Base-by-base conservation (phyloP, 768 basidiomycete genomes). In the Naganishia friedmannii region DNA sequence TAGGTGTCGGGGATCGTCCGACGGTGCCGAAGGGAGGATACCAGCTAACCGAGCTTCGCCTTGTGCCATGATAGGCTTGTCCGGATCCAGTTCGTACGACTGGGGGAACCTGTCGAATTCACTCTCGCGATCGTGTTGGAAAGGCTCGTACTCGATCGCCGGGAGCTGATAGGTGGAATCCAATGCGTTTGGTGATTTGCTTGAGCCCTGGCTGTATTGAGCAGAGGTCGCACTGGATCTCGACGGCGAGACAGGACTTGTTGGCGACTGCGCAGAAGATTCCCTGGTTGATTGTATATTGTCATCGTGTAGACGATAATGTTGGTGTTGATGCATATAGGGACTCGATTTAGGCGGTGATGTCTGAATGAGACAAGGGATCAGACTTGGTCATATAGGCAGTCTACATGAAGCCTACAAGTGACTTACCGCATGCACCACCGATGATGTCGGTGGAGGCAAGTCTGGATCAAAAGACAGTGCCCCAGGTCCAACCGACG, bases 381-480 rank as follows among this genome's bases (percentile, higher is more conserved):
- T 34, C 13, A 34, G 57, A 21, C n/a, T 31, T 31, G 13, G 3
- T 51, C 3, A 7, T 69, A 65, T 77, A 65, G 9, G 74, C 67
- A 28, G 69, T 68, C 17, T n/a, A 26, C 65, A 73, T 28, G 65
- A 67, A n/a, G 74, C 66, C 10, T 58, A 60, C 29, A 54, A 48
- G 19, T 66, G 34, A 51, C 51, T 31, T 31, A 67, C 67, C 28
- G 74, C 48, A 26, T 0, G 89, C 84, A 1, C 60, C 39, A 45
- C 60, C 60, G 39, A 15, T 9, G 37, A 8, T 4, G 88, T 84
- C 73, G 87, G 85, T 75, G 86, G 88, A 51, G 93, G 93, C 57
- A 95, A 86, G 86, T 96, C 93, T 74, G 93, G 93, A 82, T 96
- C 93, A 67, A 94, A 85, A 70, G 90, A 85, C 76, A 93, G 87